Conservation (phyloP, 2,329 filamentous ascomycete genomes). For the Amphichorda felina region DNA sequence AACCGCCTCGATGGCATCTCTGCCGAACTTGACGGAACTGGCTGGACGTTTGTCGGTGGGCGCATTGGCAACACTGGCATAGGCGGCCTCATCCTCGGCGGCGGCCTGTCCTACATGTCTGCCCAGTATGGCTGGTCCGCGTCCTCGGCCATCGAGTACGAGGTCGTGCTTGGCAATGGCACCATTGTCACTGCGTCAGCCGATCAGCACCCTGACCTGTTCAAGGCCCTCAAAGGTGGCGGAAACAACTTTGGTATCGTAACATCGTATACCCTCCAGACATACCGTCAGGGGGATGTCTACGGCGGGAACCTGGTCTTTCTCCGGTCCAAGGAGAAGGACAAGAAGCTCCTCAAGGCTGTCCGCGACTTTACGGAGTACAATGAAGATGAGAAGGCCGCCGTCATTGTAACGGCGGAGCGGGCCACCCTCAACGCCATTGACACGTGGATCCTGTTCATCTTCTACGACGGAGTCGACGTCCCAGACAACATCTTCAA, state of each 20-base stretch:
- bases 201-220: slow-evolving; percentile 33
- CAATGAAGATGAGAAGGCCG: slow-evolving; percentile 46
- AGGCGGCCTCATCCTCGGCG: slow-evolving; percentile 37
- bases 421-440: slow-evolving; percentile 19
- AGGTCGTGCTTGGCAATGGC: slow-evolving; percentile 40
- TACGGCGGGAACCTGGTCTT: slow-evolving; percentile 31
- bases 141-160: slow-evolving; percentile 34
- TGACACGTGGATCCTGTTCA: slow-evolving; percentile 46
- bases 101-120: slow-evolving; percentile 39
- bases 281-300: slow-evolving; percentile 24
- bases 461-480: slow-evolving; percentile 48
- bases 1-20: slow-evolving; percentile 28
- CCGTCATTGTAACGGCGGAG: slow-evolving; percentile 44
- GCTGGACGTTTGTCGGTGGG: slow-evolving; percentile 29
- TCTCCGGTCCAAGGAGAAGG: slow-evolving; percentile 15
- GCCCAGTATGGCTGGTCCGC: slow-evolving; percentile 37
- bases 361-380: slow-evolving; percentile 44
- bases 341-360: slow-evolving; percentile 27
- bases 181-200: slow-evolving; percentile 31
- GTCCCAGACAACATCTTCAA: slow-evolving; percentile 41
- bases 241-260: slow-evolving; percentile 44
- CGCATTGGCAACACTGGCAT: slow-evolving; percentile 34
- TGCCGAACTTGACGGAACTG: slow-evolving; percentile 24
- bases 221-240: slow-evolving; percentile 40
- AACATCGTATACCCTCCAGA: slow-evolving; percentile 28